phyloP scores from a whole-genome alignment of 2,329 filamentous ascomycete species.

The Penicillium sumatraense region DNA sequence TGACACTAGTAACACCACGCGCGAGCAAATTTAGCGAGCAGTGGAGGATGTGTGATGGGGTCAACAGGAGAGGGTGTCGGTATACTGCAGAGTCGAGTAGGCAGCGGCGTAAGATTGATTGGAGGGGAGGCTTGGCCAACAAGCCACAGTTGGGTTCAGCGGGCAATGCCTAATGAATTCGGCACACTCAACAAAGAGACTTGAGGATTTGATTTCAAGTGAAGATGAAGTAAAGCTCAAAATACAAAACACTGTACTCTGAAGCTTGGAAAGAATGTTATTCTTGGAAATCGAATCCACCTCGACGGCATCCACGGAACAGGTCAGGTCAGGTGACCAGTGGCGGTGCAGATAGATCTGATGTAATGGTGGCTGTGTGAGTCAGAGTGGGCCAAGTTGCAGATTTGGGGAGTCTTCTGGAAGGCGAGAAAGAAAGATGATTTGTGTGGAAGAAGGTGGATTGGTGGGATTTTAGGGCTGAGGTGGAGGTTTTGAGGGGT shows the following conservation, averaged over 20 bases:
- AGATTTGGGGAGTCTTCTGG: background rate
- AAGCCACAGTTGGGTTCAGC: slow-evolving; percentile 11
- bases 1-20: slow-evolving; percentile 20
- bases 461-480: background rate
- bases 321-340: slow-evolving; percentile 21
- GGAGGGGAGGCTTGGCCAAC: slow-evolving; percentile 11
- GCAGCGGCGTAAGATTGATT: slow-evolving; percentile 25
- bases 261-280: slow-evolving; percentile 16
- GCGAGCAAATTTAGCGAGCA: slow-evolving; percentile 10
- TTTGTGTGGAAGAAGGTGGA: background rate
- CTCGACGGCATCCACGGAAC: slow-evolving; percentile 21
- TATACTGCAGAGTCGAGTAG: slow-evolving; percentile 12
- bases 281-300: slow-evolving; percentile 26
- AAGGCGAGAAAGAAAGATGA: background rate
- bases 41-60: slow-evolving; percentile 12
- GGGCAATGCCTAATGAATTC: background rate
- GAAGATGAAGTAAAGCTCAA: no score
- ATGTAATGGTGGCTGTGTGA: slow-evolving; percentile 24
- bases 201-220: background rate
- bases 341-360: slow-evolving; percentile 23
- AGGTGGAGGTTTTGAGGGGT: background rate
- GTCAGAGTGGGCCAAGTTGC: background rate
- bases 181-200: no score
- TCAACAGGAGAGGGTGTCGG: background rate
- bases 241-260: no score